phyloP scores from a whole-genome alignment of 306 rosid genomes.

The Sphenostylis stenocarpa region DNA sequence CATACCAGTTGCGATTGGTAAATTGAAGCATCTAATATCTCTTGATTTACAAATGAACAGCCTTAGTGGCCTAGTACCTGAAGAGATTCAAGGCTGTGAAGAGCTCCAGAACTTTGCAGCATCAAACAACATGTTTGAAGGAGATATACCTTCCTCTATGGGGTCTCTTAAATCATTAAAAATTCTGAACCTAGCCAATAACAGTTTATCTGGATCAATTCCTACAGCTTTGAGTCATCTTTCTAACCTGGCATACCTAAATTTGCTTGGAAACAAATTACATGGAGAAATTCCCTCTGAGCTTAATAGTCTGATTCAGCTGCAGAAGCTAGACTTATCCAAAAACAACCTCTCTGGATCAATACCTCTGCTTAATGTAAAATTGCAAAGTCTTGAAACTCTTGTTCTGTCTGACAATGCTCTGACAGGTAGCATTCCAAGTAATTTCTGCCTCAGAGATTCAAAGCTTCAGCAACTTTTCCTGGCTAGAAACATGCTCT shows the following conservation, averaged over 20 bases:
- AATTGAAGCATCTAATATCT: slow-evolving; percentile 63
- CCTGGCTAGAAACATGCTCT: slow-evolving; percentile 70
- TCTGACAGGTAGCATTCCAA: slow-evolving; percentile 69
- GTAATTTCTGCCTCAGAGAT: slow-evolving; percentile 59
- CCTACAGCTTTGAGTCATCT: slow-evolving; percentile 59
- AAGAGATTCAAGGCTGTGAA: slow-evolving; percentile 61
- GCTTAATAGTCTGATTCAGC: slow-evolving; percentile 63
- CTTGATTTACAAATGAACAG: slow-evolving; percentile 76
- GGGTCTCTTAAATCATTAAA: slow-evolving; percentile 62
- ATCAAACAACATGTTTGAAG: slow-evolving; percentile 74
- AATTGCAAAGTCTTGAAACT: slow-evolving; percentile 51
- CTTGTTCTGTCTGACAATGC: slow-evolving; percentile 76
- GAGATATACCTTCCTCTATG: slow-evolving; percentile 61
- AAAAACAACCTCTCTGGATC: slow-evolving; percentile 75
- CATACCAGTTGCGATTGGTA: slow-evolving; percentile 72
- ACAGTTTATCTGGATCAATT: slow-evolving; percentile 77
- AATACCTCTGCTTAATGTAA: slow-evolving; percentile 46
- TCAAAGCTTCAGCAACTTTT: slow-evolving; percentile 65
- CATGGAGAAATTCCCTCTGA: slow-evolving; percentile 67
- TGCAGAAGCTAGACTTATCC: slow-evolving; percentile 79
- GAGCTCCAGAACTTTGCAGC: slow-evolving; percentile 73
- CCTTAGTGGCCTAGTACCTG: slow-evolving; percentile 69
- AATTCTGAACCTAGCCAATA: slow-evolving; percentile 80
- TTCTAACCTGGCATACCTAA: slow-evolving; percentile 67
- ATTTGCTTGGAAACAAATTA: slow-evolving; percentile 76